These are phyloP conservation scores for Oehlia diaphana DNA, from an alignment of 192 early-diverging fungal genomes.

Conservation along the genomic window DNA sequence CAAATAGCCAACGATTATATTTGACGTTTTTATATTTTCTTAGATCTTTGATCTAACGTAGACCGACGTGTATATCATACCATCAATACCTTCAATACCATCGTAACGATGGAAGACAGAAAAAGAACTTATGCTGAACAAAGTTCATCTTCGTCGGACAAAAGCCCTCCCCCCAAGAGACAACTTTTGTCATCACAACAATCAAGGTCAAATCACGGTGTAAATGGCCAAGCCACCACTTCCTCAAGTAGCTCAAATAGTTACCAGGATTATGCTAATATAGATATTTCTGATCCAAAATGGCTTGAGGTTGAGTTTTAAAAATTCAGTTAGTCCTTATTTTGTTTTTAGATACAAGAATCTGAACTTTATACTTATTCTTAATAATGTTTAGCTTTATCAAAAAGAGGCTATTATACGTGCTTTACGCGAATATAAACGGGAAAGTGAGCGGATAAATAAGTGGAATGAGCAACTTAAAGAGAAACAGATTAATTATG, in stretches of 20 bases:
- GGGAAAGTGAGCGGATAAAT: not conserved
- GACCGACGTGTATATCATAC: not conserved
- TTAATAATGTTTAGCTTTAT: slow-evolving; percentile 3
- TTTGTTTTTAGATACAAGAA: not conserved
- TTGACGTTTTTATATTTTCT: no score
- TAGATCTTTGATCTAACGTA: not conserved
- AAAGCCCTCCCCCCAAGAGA: slow-evolving; percentile 7
- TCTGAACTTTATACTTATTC: not conserved
- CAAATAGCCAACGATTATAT: no score
- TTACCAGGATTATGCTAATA: not conserved
- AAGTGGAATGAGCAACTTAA: not conserved
- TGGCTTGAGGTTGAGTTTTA: slow-evolving; percentile 16
- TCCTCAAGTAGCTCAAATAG: not conserved
- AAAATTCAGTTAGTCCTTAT: not conserved
- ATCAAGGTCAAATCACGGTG: not conserved
- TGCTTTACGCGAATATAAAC: slow-evolving; percentile 9
- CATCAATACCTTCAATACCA: not conserved
- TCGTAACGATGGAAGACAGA: slow-evolving; percentile 6
- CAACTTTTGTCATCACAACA: slow-evolving; percentile 3
- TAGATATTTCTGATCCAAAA: slow-evolving; percentile 19
- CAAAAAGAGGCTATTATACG: slow-evolving; percentile 12
- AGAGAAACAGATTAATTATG: not conserved
- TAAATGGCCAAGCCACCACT: not conserved
- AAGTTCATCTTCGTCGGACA: not conserved
- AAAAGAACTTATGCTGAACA: slow-evolving; percentile 6